Evolutionary conservation across 2,329 filamentous ascomycete species (phyloP).

Genomic region (Pseudofabraea citricarpa): DNA sequence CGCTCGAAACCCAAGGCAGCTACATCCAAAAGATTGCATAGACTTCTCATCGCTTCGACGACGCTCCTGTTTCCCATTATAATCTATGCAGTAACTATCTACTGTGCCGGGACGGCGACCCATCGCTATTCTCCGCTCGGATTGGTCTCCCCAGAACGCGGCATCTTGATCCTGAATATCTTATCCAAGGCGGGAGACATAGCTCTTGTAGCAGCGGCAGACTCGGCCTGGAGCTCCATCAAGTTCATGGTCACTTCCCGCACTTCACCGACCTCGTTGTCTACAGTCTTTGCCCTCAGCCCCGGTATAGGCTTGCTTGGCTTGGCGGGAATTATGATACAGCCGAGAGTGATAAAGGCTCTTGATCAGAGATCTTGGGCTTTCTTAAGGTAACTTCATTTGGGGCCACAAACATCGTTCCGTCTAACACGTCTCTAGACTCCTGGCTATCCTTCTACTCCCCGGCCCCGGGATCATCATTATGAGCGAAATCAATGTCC

Average conservation of each 20-base stretch:
- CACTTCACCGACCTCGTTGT: not conserved
- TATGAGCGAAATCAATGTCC: not conserved
- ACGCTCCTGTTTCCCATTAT: no score
- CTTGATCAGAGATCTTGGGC: not conserved
- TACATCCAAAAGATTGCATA: no score
- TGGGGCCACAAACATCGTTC: not conserved
- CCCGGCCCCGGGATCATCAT: not conserved
- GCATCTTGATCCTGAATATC: not conserved
- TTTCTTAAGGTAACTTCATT: not conserved
- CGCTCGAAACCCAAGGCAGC: no score
- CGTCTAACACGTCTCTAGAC: not conserved
- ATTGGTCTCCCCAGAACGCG: not conserved
- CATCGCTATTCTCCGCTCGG: not conserved
- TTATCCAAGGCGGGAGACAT: not conserved
- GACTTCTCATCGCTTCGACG: no score
- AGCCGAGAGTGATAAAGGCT: not conserved
- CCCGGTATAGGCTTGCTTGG: not conserved
- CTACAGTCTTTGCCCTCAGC: not conserved
- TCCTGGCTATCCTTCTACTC: not conserved
- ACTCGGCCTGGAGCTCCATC: not conserved
- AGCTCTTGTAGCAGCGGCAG: not conserved
- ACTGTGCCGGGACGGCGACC: not conserved
- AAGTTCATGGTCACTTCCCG: not conserved
- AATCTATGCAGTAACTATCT: not conserved
- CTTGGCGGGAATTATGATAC: not conserved